Base-by-base conservation (phyloP, 2,329 filamentous ascomycete genomes). In the Pseudocercospora eumusae region DNA sequence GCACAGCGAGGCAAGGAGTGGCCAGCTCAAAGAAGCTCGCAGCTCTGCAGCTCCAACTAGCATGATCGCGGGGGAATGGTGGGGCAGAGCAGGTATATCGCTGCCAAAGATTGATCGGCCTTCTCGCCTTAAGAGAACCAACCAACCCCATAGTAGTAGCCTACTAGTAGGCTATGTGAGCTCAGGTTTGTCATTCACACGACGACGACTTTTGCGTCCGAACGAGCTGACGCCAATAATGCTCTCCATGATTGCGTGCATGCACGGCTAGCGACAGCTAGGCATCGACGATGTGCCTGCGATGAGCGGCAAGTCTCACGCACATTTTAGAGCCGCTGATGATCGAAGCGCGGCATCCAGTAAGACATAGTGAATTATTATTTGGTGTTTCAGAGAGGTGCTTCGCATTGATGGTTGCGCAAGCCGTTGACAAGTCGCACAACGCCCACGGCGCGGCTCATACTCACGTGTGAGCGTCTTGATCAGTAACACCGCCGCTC, bases 171-270 rank as follows among this genome's bases (percentile, higher is more conserved):
- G n/a, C n/a, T n/a, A 36, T 25, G n/a, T 20, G 28, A 33, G 25
- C 52, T 33, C 28, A 25, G 52, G 52, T 54, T 54, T 54, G 52
- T 54, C 52, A 54, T 33, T 54, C 23, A 4, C 33, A 54, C n/a
- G 18, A 40, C 52, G 52, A 54, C 50, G n/a, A 56, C 21, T 55
- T 45, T 45, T 45, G 42, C 42, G 42, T 20, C 42, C n/a, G 42
- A 47, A 11, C 44, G 13, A 25, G 21, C 44, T 20, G 44, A 25
- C 18, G 18, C 18, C 44, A 25, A 23, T 47, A 20, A 58, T 67
- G 62, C 58, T 63, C 62, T 56, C 61, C 62, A 60, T 65, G 63
- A 65, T 65, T 63, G 57, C 59, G 62, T 63, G 65, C 60, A 67
- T 63, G 49, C 27, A 47, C 56, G 54, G 36, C 47, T 28, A 36